Conservation (phyloP, 2,329 filamentous ascomycete species). For the Pochonia chlamydosporia region DNA sequence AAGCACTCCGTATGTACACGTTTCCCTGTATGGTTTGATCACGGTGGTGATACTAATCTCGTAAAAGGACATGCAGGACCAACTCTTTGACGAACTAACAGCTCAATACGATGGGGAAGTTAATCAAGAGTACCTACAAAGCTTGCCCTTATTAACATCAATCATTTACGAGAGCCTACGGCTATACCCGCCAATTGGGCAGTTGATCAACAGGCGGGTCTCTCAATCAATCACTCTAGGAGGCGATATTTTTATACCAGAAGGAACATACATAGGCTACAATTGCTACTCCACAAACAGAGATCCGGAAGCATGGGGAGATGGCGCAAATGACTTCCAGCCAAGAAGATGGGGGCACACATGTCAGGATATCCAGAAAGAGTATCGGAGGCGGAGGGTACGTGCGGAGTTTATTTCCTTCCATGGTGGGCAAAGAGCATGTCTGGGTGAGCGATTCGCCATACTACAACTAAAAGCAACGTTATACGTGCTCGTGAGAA, state of each 20-base stretch:
- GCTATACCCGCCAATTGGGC: slow-evolving; percentile 41
- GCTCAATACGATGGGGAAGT: too few relatives aligned
- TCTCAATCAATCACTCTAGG: slow-evolving; percentile 17
- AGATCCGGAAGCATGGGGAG: neutral
- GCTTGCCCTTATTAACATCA: slow-evolving; percentile 35
- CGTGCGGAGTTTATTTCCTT: neutral
- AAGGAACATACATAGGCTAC: slow-evolving; percentile 21
- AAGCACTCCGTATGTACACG: slow-evolving; percentile 18
- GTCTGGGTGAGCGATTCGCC: neutral
- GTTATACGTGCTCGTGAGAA: neutral
- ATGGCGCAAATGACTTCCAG: neutral
- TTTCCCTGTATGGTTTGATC: neutral
- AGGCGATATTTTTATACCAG: slow-evolving; percentile 25
- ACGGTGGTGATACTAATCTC: too few relatives aligned
- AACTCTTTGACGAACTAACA: slow-evolving; percentile 27
- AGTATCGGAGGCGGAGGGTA: neutral
- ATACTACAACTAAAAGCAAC: neutral
- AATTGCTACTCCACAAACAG: neutral
- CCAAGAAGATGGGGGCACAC: neutral
- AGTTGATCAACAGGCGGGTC: slow-evolving; percentile 40
- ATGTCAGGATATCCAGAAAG: neutral
- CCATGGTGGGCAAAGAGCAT: neutral
- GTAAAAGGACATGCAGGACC: slow-evolving; percentile 22
- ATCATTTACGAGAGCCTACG: slow-evolving; percentile 40
- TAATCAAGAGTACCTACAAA: too few relatives aligned